These are phyloP conservation scores for Neonectria faginata DNA, from an alignment of 2,329 filamentous ascomycete species.

Conservation along the genomic window DNA sequence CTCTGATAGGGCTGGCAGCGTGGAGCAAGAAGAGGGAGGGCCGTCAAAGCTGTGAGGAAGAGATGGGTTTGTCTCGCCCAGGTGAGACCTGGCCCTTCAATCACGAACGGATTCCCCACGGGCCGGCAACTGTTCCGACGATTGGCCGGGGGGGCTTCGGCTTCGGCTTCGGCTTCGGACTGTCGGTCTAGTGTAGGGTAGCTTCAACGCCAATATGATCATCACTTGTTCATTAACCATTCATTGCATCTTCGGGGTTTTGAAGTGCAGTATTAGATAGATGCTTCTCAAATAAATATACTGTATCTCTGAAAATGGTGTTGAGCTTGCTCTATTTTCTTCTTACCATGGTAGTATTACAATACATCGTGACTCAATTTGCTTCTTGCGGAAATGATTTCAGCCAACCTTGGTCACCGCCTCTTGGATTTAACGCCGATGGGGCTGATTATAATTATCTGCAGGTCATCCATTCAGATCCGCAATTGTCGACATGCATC, in stretches of 20 bases:
- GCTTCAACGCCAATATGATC: neutral
- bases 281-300: neutral
- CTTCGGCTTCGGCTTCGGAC: neutral
- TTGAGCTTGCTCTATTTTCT: neutral
- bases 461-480: neutral
- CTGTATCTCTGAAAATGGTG: neutral
- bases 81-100: neutral
- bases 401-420: neutral
- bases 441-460: neutral
- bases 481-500: neutral
- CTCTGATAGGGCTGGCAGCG: neutral
- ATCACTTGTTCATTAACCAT: neutral
- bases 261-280: no score
- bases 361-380: neutral
- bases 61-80: neutral
- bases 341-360: neutral
- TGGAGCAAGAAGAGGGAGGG: neutral
- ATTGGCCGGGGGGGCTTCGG: no score
- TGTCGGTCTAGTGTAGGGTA: constrained; percentile 5
- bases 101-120: neutral
- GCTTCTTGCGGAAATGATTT: neutral
- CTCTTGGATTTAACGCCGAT: neutral
- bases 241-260: neutral
- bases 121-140: constrained; percentile 6
- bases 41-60: neutral